phyloP scores from a whole-genome alignment of 345 rosid genomes.

The Abelmoschus esculentus region DNA sequence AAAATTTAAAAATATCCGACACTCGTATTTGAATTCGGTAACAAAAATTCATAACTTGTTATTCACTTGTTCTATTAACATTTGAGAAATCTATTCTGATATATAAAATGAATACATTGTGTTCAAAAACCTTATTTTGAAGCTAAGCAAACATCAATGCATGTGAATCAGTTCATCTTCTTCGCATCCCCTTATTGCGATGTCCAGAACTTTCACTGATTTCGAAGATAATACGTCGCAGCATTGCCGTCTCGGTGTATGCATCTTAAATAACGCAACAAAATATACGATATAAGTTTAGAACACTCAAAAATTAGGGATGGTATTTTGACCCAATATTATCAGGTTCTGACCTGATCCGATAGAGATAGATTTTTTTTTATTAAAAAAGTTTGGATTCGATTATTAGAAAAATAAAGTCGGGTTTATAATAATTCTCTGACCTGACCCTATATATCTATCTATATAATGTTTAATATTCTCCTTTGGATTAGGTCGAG shows the following conservation, averaged over 20 bases:
- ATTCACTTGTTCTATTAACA: slow-evolving; percentile 1
- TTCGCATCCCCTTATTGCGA: slow-evolving; percentile 58
- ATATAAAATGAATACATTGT: neutral
- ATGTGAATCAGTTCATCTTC: slow-evolving; percentile 59
- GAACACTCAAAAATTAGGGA: too few species aligned
- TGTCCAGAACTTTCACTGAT: slow-evolving; percentile 40
- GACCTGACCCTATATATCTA: too few species aligned
- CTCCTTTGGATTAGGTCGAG: too few species aligned
- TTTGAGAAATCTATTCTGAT: neutral
- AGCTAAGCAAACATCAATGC: slow-evolving; percentile 22
- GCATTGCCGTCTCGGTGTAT: slow-evolving; percentile 80
- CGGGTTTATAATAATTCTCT: too few species aligned
- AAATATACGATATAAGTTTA: neutral
- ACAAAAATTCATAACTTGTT: neutral
- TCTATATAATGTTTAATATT: too few species aligned
- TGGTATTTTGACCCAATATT: too few species aligned
- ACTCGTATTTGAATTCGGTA: too few species aligned
- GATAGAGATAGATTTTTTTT: too few species aligned
- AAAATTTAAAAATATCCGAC: too few species aligned
- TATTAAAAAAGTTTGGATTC: too few species aligned
- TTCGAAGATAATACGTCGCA: slow-evolving; percentile 68
- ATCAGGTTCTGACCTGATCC: too few species aligned
- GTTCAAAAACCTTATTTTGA: neutral
- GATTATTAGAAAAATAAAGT: too few species aligned
- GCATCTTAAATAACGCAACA: slow-evolving; percentile 31